Evolutionary conservation across 352 stramenopile species (phyloP).

Genomic region (Globisporangium uncinulatum): DNA sequence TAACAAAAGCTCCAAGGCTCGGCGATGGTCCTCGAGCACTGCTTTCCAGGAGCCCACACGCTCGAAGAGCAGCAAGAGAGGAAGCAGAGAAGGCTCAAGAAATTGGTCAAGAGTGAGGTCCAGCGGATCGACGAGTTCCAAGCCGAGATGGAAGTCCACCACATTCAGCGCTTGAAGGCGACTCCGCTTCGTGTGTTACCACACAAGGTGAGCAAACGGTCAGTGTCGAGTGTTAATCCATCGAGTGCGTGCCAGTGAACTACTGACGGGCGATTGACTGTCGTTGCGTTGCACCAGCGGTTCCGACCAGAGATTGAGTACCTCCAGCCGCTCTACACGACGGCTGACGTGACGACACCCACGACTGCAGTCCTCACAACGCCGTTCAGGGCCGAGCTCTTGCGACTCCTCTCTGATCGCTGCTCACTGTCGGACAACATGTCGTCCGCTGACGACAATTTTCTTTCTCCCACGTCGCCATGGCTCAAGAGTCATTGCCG

Average conservation of each 20-base stretch:
- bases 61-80: conserved; percentile 8
- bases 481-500: background rate
- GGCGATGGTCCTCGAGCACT: conserved; percentile 20
- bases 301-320: conserved; percentile 47
- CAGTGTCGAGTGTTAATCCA: too few species aligned
- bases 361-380: conserved; percentile 23
- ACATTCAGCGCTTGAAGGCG: background rate
- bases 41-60: background rate
- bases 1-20: conserved; percentile 48
- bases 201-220: background rate
- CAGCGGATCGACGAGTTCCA: conserved; percentile 11
- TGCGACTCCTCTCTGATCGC: conserved; percentile 4
- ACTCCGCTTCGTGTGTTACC: background rate
- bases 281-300: conserved; percentile 13
- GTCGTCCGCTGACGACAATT: background rate
- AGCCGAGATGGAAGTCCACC: background rate
- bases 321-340: conserved; percentile 42
- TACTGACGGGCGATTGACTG: background rate
- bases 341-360: conserved; percentile 19
- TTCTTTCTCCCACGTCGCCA: background rate
- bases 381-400: conserved; percentile 22
- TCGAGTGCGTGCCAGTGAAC: background rate
- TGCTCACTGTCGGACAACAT: too few species aligned
- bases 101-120: conserved; percentile 5
- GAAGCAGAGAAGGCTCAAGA: conserved; percentile 6